A percentile compares a stretch with the other conserved stretches of the same genome.
Conservation (phyloP, 1,139 yeast genomes). For the Sporopachydermia cereana region DNA sequence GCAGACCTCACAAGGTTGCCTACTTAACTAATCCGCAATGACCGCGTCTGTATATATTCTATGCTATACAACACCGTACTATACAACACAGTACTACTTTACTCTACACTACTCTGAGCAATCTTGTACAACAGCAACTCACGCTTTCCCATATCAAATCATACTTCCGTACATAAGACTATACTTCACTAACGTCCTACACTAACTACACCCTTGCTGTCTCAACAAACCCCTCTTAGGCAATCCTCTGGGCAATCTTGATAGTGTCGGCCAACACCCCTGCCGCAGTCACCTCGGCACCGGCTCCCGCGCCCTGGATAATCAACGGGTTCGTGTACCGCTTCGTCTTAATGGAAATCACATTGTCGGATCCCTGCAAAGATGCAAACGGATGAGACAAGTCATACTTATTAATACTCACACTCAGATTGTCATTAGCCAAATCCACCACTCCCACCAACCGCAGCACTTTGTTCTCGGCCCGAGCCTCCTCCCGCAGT, state of each 20-base stretch:
- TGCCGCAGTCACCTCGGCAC: conserved; percentile 97
- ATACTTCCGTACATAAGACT: too few species aligned
- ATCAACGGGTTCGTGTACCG: conserved; percentile 90
- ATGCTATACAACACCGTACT: too few species aligned
- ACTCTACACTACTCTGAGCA: too few species aligned
- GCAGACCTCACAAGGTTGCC: too few species aligned
- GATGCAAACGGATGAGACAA: conserved; percentile 92
- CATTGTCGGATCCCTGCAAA: conserved; percentile 91
- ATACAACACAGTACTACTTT: too few species aligned
- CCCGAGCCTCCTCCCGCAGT: conserved; percentile 70
- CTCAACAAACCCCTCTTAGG: conserved; percentile 6
- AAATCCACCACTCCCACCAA: conserved; percentile 88
- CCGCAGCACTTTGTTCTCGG: conserved; percentile 77
- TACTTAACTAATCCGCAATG: too few species aligned
- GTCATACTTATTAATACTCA: conserved; percentile 78
- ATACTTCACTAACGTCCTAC: too few species aligned
- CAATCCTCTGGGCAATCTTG: conserved; percentile 77
- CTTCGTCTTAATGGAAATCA: conserved; percentile 79
- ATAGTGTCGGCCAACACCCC: conserved; percentile 93
- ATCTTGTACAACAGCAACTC: too few species aligned
- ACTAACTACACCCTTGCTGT: conserved; percentile 4
- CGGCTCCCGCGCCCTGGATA: conserved; percentile 98
- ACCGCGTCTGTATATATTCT: too few species aligned
- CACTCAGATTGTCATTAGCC: conserved; percentile 39
- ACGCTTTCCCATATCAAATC: too few species aligned